Base-by-base conservation (phyloP, 2,329 filamentous ascomycete genomes). In the Venturia effusa region DNA sequence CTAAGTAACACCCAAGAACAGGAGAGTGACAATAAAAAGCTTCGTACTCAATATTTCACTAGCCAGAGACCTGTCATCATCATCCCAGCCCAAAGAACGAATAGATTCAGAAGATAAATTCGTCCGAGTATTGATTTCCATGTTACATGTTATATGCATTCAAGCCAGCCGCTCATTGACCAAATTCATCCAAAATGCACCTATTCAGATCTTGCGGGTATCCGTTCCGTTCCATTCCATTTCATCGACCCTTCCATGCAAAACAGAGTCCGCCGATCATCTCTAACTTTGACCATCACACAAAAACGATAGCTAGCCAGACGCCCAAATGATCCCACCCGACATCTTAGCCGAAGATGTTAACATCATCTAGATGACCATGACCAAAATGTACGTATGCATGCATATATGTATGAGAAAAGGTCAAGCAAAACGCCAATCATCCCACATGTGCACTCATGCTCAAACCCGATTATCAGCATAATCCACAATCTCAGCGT, bases 401-500 rank as follows among this genome's bases (percentile, higher is more conserved):
- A n/a, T n/a, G 45, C 5, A 13, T 27, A 13, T 24, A 51, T 51
- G 45, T 22, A 51, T 10, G 19, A 24, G 11, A 45, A 41, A 24
- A n/a, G n/a, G n/a, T n/a, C 37, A 1, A 4, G 39, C 24, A 37
- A 41, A 41, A 4, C n/a, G 17, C 11, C 17, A n/a, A 19, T 19
- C 59, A 17, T 19, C 37, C 13, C 24, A 43, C 24, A 22, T 40
- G 13, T 37, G 27, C 19, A 41, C 15, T 13, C 15, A n/a, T n/a
- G n/a, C 61, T n/a, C 6, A 37, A 40, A 62, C 82, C 55, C 81
- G 74, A 66, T 84, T 81, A 61, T 79, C 76, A 17, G 91, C 89
- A 82, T 94, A 95, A 76, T 96, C 91, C 67, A 96, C 82, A 64
- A 96, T 89, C 73, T 96, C 91, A 69, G 90, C 94, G 72, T 95